These are phyloP conservation scores for Skeletonema potamos DNA, from an alignment of 108 stramenopile species.

Conservation along the genomic window DNA sequence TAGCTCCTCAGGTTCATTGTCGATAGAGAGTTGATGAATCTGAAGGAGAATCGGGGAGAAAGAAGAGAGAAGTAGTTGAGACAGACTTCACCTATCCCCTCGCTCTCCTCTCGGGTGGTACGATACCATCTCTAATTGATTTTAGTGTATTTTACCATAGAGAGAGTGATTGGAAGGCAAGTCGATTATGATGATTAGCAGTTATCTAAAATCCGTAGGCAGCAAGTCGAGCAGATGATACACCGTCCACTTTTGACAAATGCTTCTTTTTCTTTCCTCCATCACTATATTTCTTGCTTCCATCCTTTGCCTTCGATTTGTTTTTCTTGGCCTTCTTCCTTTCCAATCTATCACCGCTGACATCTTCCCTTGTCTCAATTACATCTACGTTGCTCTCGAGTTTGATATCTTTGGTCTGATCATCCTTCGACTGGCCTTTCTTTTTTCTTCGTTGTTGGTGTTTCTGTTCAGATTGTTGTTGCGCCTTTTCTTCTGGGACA, in stretches of 20 bases:
- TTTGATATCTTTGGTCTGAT: neutral
- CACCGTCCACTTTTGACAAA: constrained; percentile 52
- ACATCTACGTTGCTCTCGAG: neutral
- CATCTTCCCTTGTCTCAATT: neutral
- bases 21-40: no score
- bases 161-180: no score
- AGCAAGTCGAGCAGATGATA: constrained; percentile 70
- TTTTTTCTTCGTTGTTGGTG: constrained; percentile 10
- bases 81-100: no score
- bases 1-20: no score
- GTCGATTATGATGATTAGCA: neutral
- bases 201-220: constrained; percentile 72
- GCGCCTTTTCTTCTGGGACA: neutral
- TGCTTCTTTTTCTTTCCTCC: constrained; percentile 51
- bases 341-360: neutral
- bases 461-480: constrained; percentile 19
- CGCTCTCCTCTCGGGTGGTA: no score
- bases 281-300: constrained; percentile 14
- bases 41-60: no score
- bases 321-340: constrained; percentile 5
- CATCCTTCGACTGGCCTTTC: neutral
- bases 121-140: no score
- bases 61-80: no score
- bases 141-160: no score
- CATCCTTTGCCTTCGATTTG: constrained; percentile 23